phyloP scores from a whole-genome alignment of 805 yeast genomes.

The Suhomyces faveliae region DNA sequence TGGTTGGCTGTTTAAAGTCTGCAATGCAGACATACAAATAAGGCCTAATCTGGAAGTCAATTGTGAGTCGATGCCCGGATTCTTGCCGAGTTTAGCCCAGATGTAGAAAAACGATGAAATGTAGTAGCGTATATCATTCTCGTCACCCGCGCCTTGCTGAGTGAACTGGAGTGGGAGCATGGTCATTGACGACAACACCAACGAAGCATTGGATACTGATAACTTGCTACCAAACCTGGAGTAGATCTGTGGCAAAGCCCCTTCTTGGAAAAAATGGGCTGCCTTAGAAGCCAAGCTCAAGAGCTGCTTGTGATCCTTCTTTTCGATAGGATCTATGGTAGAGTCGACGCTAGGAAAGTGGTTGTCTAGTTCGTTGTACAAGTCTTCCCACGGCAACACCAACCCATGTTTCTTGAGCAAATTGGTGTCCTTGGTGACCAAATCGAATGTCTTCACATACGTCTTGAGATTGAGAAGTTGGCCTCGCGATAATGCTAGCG shows the following conservation, averaged over 20 bases:
- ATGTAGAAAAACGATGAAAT: conserved; percentile 67
- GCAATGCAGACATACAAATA: conserved; percentile 50
- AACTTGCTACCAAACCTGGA: conserved; percentile 50
- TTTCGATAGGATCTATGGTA: conserved; percentile 46
- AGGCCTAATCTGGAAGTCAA: conserved; percentile 64
- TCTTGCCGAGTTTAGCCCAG: conserved; percentile 58
- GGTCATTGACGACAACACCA: conserved; percentile 52
- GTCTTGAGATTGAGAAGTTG: conserved; percentile 60
- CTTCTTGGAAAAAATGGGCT: conserved; percentile 51
- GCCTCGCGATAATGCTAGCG: conserved; percentile 69
- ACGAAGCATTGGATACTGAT: conserved; percentile 51
- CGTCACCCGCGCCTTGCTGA: conserved; percentile 25
- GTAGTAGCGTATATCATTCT: conserved; percentile 49
- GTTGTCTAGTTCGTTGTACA: conserved; percentile 35
- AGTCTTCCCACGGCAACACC: conserved; percentile 49
- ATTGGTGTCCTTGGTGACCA: conserved; percentile 45
- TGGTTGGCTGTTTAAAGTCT: conserved; percentile 21
- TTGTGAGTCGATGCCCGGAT: conserved; percentile 58
- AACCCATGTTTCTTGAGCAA: conserved; percentile 43
- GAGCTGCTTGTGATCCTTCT: conserved; percentile 47
- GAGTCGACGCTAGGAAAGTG: conserved; percentile 32
- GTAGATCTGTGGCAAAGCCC: conserved; percentile 50
- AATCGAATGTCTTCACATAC: conserved; percentile 60
- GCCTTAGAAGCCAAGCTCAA: conserved; percentile 54
- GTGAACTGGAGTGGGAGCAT: conserved; percentile 50